These are phyloP conservation scores for Didymella lethalis DNA, from an alignment of 2,329 filamentous ascomycete species.

Conservation along the genomic window DNA sequence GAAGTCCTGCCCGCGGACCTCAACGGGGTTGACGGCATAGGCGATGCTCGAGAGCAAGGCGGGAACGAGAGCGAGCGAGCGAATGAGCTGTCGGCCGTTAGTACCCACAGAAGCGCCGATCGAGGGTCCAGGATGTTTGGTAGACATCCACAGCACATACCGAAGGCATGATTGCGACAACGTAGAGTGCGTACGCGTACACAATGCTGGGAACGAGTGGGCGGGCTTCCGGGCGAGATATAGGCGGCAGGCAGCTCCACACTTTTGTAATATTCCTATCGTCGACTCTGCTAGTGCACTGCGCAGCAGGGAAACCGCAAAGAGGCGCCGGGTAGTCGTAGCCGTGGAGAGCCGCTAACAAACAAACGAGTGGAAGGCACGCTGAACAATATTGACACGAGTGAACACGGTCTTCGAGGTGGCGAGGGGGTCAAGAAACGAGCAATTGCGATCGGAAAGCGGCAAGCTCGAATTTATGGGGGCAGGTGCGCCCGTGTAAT, in stretches of 20 bases:
- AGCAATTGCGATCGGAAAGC: neutral
- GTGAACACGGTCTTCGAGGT: conserved; percentile 4
- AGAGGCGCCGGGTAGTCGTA: conserved; percentile 11
- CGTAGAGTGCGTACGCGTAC: conserved; percentile 14
- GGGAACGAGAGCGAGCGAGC: conserved; percentile 37
- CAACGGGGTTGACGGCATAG: conserved; percentile 63
- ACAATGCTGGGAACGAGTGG: conserved; percentile 8
- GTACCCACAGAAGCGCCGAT: conserved; percentile 14
- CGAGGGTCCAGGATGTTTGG: conserved; percentile 12
- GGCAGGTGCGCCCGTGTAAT: conserved; percentile 12
- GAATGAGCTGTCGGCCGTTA: conserved; percentile 37
- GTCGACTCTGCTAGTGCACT: conserved; percentile 20
- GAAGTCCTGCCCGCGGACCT: conserved; percentile 67
- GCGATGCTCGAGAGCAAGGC: conserved; percentile 54
- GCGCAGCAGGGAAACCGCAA: conserved; percentile 13
- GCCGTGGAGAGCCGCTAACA: conserved; percentile 13
- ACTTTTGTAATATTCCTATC: conserved; percentile 11
- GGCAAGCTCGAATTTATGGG: conserved; percentile 12
- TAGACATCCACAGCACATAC: conserved; percentile 12
- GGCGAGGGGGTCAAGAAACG: conserved; percentile 1
- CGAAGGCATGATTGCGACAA: conserved; percentile 22
- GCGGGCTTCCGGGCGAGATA: conserved; percentile 9
- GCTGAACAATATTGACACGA: conserved; percentile 17
- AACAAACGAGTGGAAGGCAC: conserved; percentile 15
- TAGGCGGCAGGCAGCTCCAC: conserved; percentile 12